Conservation (phyloP, 768 basidiomycete species). For the Termitomyces sp. region DNA sequence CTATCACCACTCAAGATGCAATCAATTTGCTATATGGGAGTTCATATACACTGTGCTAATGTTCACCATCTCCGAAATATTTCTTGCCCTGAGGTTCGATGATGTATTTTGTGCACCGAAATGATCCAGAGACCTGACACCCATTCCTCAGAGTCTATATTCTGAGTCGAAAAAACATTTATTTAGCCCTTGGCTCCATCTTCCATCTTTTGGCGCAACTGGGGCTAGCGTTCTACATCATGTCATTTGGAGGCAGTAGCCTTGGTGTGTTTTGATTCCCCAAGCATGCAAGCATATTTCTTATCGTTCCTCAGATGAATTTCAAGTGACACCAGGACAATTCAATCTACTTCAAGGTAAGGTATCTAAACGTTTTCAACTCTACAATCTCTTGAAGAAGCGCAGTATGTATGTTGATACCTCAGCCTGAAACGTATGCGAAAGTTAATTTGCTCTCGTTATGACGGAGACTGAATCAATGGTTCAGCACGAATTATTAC, state of each 20-base stretch:
- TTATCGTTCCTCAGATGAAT: background rate
- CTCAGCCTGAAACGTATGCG: background rate
- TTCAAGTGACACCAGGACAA: background rate
- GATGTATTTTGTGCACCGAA: background rate
- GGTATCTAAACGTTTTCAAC: background rate
- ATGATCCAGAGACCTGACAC: background rate
- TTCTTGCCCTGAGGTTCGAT: constrained; percentile 15
- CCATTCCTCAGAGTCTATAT: constrained; percentile 11
- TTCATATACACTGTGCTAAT: constrained; percentile 15
- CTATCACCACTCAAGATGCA: constrained; percentile 8
- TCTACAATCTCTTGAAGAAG: background rate
- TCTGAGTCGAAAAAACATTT: constrained; percentile 13
- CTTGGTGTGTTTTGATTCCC: background rate
- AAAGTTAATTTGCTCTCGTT: background rate
- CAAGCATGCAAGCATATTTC: background rate
- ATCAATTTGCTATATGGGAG: constrained; percentile 13
- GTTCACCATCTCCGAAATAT: constrained; percentile 15
- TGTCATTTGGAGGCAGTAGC: constrained; percentile 1
- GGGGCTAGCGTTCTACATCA: constrained; percentile 11
- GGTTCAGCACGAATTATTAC: constrained; percentile 1
- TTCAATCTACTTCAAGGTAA: background rate
- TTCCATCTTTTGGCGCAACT: constrained; percentile 12
- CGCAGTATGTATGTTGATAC: background rate
- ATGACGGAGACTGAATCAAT: background rate
- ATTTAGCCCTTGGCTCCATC: constrained; percentile 4